Conservation (phyloP, 192 early-diverging fungal genomes). For the Geosiphon pyriformis region DNA sequence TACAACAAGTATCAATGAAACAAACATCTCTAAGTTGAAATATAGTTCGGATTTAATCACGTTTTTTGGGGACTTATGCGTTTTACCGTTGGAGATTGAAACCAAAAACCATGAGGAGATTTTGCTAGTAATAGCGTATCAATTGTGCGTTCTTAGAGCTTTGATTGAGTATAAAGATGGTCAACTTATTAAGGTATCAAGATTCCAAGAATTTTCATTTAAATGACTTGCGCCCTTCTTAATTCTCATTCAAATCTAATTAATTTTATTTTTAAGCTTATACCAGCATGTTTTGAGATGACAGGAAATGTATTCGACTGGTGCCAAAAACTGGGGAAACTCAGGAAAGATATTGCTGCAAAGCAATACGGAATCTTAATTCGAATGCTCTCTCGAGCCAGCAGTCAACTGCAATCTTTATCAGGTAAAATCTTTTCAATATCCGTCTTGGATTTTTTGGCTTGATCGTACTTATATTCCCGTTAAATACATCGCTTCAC, state of each 20-base stretch:
- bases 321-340: constrained; percentile 15
- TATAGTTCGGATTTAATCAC: not conserved
- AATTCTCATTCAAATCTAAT: not conserved
- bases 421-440: no score
- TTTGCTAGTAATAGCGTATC: not conserved
- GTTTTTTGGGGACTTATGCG: not conserved
- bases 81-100: not conserved
- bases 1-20: not conserved
- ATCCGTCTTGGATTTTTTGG: not conserved
- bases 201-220: not conserved
- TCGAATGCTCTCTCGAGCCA: constrained; percentile 16
- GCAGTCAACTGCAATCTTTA: constrained; percentile 8
- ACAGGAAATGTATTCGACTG: constrained; percentile 31
- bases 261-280: constrained; percentile 6
- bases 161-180: constrained; percentile 29
- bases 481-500: not conserved
- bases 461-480: not conserved
- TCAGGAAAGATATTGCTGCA: constrained; percentile 20
- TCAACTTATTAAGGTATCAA: constrained; percentile 26
- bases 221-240: not conserved
- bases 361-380: constrained; percentile 33
- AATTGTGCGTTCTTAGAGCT: not conserved
- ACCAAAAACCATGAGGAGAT: not conserved
- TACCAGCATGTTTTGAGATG: constrained; percentile 25
- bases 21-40: no score